Evolutionary conservation across 139 green algal genomes (phyloP), one percentile per base, ranked within the genome.

Genomic region (Mychonastes homosphaera): DNA sequence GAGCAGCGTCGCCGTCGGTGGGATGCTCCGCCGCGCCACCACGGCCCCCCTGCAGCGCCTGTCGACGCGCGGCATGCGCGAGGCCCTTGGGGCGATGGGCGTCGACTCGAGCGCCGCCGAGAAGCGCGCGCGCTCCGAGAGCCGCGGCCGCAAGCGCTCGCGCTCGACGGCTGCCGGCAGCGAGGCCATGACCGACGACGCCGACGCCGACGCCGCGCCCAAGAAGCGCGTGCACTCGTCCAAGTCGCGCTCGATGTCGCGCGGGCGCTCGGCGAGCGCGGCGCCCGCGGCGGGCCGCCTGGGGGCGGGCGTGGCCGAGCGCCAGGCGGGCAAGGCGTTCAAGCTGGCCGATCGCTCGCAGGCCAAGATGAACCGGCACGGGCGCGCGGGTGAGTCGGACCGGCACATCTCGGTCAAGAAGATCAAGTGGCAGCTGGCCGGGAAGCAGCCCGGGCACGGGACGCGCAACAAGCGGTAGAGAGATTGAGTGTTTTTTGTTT

Each of bases 341-440:
- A 95, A 94, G 78, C 78, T 96, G 73, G 68, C 63, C 28, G 86
- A 96, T 77, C 84, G 81, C 65, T 75, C 76, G 45, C 83, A 94
- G 72, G 59, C 67, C 33, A 70, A 48, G 30, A 68, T 65, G 38
- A 88, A 90, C 69, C 87, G 86, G 78, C 63, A 73, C 52, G 83
- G 78, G n/a, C 58, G 66, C 29, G 68, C 73, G 32, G 83, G 83
- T 16, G 85, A 93, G 70, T 71, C 58, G 1, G 83, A 94, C 63
- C 53, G 84, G 2, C 64, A 68, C 48, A 89, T 94, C 68, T 79
- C 45, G 48, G 91, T 80, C 57, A 86, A 83, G 63, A 93, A 84
- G 73, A 91, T 91, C 53, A 98, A 98, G 85, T 89, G 97, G 56
- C 71, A 97, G 40, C 87, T 96, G 65, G 78, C 62, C 18, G 90